phyloP scores from a whole-genome alignment of 768 basidiomycete genomes.

The Panaeolus cyanescens region DNA sequence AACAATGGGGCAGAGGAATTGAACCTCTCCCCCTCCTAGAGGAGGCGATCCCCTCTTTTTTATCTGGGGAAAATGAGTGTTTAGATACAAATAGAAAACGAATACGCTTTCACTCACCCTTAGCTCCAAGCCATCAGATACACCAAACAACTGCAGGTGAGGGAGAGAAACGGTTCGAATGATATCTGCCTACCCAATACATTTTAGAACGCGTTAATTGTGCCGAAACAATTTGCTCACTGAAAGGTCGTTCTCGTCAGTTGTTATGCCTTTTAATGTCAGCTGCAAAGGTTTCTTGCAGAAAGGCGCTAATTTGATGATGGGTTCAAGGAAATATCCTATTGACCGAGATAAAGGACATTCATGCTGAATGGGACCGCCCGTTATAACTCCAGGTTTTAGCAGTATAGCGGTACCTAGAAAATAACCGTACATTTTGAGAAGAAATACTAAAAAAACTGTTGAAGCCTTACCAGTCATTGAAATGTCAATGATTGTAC shows the following conservation, averaged over 20 bases:
- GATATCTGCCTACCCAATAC: constrained; percentile 72
- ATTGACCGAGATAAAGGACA: constrained; percentile 88
- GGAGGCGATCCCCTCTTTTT: constrained; percentile 94
- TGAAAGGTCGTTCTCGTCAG: constrained; percentile 90
- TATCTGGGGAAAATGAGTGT: constrained; percentile 55
- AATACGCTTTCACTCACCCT: constrained; percentile 47
- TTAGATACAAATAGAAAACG: neutral
- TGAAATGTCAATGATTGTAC: constrained; percentile 92
- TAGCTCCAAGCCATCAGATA: constrained; percentile 89
- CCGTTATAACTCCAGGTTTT: constrained; percentile 89
- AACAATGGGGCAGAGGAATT: constrained; percentile 91
- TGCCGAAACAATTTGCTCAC: constrained; percentile 38
- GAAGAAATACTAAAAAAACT: neutral
- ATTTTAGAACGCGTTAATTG: neutral
- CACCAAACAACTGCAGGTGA: constrained; percentile 86
- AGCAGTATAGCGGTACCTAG: constrained; percentile 89
- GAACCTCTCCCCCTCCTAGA: constrained; percentile 88
- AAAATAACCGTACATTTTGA: neutral
- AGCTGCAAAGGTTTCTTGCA: constrained; percentile 84
- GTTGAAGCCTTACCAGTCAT: constrained; percentile 75
- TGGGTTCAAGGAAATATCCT: constrained; percentile 92
- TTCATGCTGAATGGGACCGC: constrained; percentile 81
- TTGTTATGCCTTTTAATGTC: constrained; percentile 88
- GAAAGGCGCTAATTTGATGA: constrained; percentile 91
- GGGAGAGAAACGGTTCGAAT: constrained; percentile 90